These are phyloP conservation scores for Trichoderma pleuroti DNA, from an alignment of 2,329 filamentous ascomycete genomes.

Conservation along the genomic window DNA sequence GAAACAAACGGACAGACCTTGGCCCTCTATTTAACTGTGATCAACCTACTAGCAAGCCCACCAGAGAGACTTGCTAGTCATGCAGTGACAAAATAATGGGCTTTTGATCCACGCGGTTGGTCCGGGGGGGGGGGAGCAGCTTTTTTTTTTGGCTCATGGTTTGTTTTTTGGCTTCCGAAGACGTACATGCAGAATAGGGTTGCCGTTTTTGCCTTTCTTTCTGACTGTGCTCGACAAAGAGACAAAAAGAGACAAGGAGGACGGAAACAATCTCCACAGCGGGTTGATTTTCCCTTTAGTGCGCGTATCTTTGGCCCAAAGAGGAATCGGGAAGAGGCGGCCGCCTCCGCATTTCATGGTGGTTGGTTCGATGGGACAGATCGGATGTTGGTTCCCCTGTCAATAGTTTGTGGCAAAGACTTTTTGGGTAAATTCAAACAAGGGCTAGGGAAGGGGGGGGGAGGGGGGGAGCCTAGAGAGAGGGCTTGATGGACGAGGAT, in stretches of 20 bases:
- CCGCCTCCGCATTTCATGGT: conserved; percentile 9
- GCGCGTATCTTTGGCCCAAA: conserved; percentile 19
- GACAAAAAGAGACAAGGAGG: neutral
- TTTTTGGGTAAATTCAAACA: neutral
- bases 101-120: neutral
- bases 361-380: neutral
- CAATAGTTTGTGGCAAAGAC: neutral
- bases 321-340: neutral
- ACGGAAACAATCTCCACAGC: neutral
- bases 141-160: neutral
- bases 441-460: neutral
- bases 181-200: neutral
- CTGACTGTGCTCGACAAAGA: neutral
- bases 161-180: neutral
- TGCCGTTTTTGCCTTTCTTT: neutral
- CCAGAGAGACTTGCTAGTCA: neutral
- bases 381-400: neutral
- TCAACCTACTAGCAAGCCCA: neutral
- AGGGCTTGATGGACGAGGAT: neutral
- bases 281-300: neutral
- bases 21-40: neutral
- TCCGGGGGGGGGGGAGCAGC: neutral
- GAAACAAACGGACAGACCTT: neutral
- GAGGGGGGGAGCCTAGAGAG: neutral
- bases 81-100: neutral